Conservation (phyloP, 116 monocot species). For the Posidonia oceanica region DNA sequence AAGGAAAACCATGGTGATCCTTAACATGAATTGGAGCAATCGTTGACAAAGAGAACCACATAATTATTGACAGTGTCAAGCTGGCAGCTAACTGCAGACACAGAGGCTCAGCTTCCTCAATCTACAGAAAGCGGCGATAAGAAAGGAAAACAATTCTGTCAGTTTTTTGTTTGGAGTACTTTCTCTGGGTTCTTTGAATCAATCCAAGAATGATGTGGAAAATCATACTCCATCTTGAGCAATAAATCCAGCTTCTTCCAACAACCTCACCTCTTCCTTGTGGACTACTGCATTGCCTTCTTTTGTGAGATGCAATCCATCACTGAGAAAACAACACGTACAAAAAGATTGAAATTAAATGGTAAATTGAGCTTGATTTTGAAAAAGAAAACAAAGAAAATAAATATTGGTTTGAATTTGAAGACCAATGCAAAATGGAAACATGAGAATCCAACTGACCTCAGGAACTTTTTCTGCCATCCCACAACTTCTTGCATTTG, state of each 20-base stretch:
- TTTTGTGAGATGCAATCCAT: conserved; percentile 76
- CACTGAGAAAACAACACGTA: conserved; percentile 24
- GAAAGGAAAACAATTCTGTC: not conserved
- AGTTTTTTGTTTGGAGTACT: conserved; percentile 25
- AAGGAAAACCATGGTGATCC: too few species aligned
- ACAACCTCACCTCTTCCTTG: conserved; percentile 40
- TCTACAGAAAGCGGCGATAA: too few species aligned
- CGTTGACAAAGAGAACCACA: too few species aligned
- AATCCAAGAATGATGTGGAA: conserved; percentile 74
- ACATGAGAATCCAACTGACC: conserved; percentile 21
- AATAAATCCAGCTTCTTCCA: conserved; percentile 26
- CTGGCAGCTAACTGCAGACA: too few species aligned
- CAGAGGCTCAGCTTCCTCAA: too few species aligned
- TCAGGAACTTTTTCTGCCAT: conserved; percentile 75
- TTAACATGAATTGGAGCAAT: too few species aligned
- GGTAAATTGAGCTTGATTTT: not conserved
- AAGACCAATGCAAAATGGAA: too few species aligned
- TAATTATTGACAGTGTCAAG: too few species aligned
- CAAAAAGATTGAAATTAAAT: not conserved
- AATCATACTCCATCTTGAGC: conserved; percentile 67
- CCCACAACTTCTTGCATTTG: conserved; percentile 64
- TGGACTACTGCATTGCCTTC: conserved; percentile 77
- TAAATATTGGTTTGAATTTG: too few species aligned
- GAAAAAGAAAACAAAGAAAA: not conserved
- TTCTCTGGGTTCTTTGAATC: conserved; percentile 26